Evolutionary conservation across 768 basidiomycete species (phyloP).

Genomic region (Lactarius trivialis): DNA sequence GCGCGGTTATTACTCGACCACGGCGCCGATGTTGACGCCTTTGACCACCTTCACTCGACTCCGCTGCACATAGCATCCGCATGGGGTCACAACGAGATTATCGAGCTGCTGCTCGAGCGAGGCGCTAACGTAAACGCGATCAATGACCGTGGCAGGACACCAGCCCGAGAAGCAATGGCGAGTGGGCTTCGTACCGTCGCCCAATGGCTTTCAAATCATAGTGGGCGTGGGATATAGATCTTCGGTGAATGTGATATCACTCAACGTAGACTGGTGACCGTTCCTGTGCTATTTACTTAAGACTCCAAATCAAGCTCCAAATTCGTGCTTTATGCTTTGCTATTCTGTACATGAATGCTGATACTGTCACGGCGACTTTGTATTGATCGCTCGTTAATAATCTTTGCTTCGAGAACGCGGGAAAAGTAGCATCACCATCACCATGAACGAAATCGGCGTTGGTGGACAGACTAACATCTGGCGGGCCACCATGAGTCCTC

Average conservation of each 20-base stretch:
- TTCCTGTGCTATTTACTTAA: too few species aligned
- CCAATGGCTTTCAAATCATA: background rate
- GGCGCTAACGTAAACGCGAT: background rate
- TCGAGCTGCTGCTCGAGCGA: background rate
- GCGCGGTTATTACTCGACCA: background rate
- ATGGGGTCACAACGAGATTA: background rate
- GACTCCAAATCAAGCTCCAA: too few species aligned
- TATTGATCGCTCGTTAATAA: too few species aligned
- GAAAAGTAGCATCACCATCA: too few species aligned
- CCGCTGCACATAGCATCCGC: background rate
- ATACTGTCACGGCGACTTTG: too few species aligned
- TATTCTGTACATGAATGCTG: too few species aligned
- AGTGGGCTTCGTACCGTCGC: background rate
- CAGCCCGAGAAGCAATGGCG: background rate
- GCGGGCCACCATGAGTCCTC: too few species aligned
- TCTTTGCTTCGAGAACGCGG: too few species aligned
- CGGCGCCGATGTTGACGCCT: background rate
- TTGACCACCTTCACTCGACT: background rate
- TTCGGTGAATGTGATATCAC: background rate
- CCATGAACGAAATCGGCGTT: too few species aligned
- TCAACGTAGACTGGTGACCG: background rate
- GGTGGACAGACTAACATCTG: too few species aligned
- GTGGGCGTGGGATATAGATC: background rate
- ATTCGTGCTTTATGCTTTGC: too few species aligned
- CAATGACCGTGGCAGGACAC: background rate